Percentiles rank a stretch among this genome's conserved stretches.
Conservation (phyloP, 768 basidiomycete species). For the Boletus speciosus region DNA sequence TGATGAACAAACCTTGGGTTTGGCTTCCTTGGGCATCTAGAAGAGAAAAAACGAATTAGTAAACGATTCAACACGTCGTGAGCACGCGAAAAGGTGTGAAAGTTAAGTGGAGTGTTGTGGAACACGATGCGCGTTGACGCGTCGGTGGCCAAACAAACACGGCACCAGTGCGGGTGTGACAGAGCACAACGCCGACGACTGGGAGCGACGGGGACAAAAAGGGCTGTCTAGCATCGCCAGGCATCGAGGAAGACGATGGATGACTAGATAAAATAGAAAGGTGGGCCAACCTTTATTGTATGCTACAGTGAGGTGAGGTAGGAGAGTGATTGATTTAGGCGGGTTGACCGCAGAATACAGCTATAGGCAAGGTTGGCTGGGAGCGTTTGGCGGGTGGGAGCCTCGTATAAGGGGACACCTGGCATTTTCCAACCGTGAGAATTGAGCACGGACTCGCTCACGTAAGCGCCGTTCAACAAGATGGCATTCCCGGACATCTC, state of each 20-base stretch:
- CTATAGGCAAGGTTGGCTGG: conserved; percentile 38
- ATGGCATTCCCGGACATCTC: conserved; percentile 18
- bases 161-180: conserved; percentile 18
- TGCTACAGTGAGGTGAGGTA: conserved; percentile 24
- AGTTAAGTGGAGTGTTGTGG: conserved; percentile 26
- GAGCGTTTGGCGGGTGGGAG: conserved; percentile 37
- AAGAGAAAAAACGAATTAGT: conserved; percentile 33
- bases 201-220: conserved; percentile 7
- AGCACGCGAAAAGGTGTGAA: conserved; percentile 30
- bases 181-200: conserved; percentile 28
- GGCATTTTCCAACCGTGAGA: conserved; percentile 33
- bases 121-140: conserved; percentile 35
- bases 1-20: conserved; percentile 56
- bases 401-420: conserved; percentile 33
- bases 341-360: conserved; percentile 33
- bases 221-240: conserved; percentile 12
- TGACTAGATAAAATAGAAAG: conserved; percentile 19
- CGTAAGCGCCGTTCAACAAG: conserved; percentile 34
- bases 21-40: conserved; percentile 80
- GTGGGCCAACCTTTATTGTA: conserved; percentile 28
- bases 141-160: conserved; percentile 38
- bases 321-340: conserved; percentile 32
- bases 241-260: conserved; percentile 25
- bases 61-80: conserved; percentile 39
- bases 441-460: conserved; percentile 36